A percentile compares a stretch with the other conserved stretches of the same genome.
Evolutionary conservation across 192 early-diverging fungal genomes (phyloP).

Genomic region (Podila epicladia): DNA sequence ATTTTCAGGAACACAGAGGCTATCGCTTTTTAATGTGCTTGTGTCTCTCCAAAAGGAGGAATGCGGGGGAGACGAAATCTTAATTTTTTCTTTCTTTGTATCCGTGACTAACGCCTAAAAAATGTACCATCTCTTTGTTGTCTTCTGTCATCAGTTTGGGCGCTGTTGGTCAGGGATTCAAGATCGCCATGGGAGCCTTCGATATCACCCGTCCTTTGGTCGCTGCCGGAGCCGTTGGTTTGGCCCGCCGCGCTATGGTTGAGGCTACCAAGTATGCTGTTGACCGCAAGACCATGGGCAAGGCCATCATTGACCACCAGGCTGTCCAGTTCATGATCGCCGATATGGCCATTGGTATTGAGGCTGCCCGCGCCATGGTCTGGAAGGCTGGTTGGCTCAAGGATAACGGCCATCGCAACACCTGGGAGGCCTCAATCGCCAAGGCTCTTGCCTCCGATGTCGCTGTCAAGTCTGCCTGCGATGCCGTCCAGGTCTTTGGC

Average conservation of each 20-base stretch:
- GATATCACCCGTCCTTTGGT: conserved; percentile 94
- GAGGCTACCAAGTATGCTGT: conserved; percentile 89
- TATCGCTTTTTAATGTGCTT: neutral
- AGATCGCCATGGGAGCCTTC: conserved; percentile 97
- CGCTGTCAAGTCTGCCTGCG: conserved; percentile 82
- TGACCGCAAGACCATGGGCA: conserved; percentile 97
- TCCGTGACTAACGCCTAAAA: neutral
- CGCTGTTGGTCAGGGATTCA: conserved; percentile 87
- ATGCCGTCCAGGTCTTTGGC: conserved; percentile 97
- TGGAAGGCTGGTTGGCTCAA: conserved; percentile 85
- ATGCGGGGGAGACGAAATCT: conserved; percentile 5
- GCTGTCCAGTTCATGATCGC: conserved; percentile 95
- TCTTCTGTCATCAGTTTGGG: conserved; percentile 57
- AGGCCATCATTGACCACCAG: conserved; percentile 89
- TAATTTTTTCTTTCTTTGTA: neutral
- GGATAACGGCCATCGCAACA: conserved; percentile 89
- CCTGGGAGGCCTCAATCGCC: conserved; percentile 94
- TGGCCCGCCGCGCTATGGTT: conserved; percentile 92
- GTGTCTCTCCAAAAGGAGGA: conserved; percentile 5
- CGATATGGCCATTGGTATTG: conserved; percentile 96
- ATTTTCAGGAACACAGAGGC: neutral
- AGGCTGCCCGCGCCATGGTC: conserved; percentile 88
- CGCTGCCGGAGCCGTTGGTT: conserved; percentile 87
- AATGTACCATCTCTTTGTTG: neutral
- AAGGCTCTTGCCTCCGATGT: conserved; percentile 89